Percentiles rank a stretch among this genome's conserved stretches.
These are phyloP conservation scores for Pseudogymnoascus sp. DNA, from an alignment of 2,329 filamentous ascomycete genomes.

Conservation along the genomic window DNA sequence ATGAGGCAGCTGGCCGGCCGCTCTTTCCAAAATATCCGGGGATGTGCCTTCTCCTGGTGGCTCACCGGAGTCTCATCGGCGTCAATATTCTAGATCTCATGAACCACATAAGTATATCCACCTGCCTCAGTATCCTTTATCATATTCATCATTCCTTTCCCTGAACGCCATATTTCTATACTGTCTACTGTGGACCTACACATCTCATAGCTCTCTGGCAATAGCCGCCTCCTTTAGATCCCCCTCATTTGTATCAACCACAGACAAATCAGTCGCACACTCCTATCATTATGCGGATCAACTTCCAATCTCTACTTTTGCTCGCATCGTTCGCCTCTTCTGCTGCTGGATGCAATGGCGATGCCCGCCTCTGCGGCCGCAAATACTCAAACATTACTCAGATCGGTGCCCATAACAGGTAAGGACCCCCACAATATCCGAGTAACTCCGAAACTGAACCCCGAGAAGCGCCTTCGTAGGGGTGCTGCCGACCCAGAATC, in stretches of 20 bases:
- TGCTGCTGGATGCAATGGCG: conserved; percentile 63
- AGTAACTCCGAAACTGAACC: conserved; percentile 37
- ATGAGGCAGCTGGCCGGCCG: neutral
- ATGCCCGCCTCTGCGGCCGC: conserved; percentile 61
- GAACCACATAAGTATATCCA: neutral
- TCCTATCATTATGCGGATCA: conserved; percentile 1
- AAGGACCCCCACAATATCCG: conserved; percentile 48
- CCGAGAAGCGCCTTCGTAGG: conserved; percentile 25
- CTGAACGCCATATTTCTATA: neutral
- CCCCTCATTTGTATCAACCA: neutral
- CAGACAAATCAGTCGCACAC: neutral
- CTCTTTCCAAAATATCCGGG: neutral
- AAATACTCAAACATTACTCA: conserved; percentile 71
- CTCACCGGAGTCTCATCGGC: neutral
- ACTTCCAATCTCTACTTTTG: neutral
- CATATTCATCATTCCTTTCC: neutral
- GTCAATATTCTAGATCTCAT: neutral
- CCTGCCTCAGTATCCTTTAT: neutral
- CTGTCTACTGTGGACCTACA: neutral
- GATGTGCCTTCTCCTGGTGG: neutral
- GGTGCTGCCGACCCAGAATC: conserved; percentile 37
- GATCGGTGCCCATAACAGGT: conserved; percentile 60
- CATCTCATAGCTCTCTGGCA: neutral
- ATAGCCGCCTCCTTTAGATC: neutral
- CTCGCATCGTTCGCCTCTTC: conserved; percentile 13